A percentile compares a stretch with the other conserved stretches of the same genome.
Evolutionary conservation across 352 stramenopile species (phyloP).

Genomic region (Phytophthora fragariaefolia): DNA sequence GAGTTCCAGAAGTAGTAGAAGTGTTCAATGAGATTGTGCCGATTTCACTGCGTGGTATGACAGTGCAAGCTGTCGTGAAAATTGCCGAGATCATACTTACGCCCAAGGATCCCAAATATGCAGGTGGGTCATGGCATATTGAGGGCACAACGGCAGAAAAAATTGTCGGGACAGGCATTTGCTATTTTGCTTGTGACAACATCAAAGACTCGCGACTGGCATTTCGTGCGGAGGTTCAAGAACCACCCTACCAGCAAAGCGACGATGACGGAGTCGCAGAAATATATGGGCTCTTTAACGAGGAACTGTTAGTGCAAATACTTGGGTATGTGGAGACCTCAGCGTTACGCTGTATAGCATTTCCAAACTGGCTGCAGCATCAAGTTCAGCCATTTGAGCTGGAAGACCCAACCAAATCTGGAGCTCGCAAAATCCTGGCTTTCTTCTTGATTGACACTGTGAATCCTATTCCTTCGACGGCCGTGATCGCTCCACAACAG

Average conservation of each 20-base stretch:
- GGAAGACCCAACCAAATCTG: conserved; percentile 33
- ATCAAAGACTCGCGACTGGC: background rate
- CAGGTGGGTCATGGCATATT: conserved; percentile 54
- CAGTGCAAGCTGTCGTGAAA: conserved; percentile 56
- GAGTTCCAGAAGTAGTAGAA: conserved; percentile 15
- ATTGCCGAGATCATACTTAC: conserved; percentile 58
- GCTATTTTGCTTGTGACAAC: conserved; percentile 47
- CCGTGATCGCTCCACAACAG: conserved; percentile 48
- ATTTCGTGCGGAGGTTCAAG: conserved; percentile 18
- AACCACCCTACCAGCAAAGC: conserved; percentile 37
- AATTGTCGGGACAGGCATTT: conserved; percentile 56
- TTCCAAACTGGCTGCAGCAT: conserved; percentile 54
- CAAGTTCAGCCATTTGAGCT: conserved; percentile 57
- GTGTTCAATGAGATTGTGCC: background rate
- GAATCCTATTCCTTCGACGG: conserved; percentile 42
- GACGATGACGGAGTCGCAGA: conserved; percentile 35
- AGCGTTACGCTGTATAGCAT: conserved; percentile 44
- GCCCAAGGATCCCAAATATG: conserved; percentile 44
- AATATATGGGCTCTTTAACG: conserved; percentile 39
- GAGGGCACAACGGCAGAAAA: conserved; percentile 50
- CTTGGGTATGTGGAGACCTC: conserved; percentile 33
- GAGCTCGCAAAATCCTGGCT: conserved; percentile 52
- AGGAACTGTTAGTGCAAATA: conserved; percentile 33
- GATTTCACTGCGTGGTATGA: conserved; percentile 31
- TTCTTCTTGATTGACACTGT: conserved; percentile 57